Percentiles rank a stretch among this genome's conserved stretches.
Conservation (phyloP, 371 early-diverging fungal genomes). For the Phascolomyces articulosus region DNA sequence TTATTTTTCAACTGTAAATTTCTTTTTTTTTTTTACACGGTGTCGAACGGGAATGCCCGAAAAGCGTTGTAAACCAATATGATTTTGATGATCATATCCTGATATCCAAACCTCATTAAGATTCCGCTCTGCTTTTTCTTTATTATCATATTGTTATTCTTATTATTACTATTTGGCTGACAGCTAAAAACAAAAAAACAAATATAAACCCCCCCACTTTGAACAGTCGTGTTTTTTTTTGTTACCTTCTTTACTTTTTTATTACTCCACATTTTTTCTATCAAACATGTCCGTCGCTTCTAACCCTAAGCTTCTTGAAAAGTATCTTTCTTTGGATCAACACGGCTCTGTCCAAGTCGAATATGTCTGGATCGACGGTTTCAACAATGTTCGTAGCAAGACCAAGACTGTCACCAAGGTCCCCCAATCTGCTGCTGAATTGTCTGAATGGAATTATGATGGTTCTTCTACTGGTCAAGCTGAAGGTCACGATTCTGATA, state of each 20-base stretch:
- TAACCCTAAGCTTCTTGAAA: slow-evolving; percentile 35
- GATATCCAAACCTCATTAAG: slow-evolving; percentile 4
- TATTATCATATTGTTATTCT: no score
- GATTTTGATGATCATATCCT: slow-evolving; percentile 7
- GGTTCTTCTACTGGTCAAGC: slow-evolving; percentile 58
- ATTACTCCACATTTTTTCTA: not conserved
- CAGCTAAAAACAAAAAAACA: slow-evolving; percentile 6
- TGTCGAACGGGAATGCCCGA: slow-evolving; percentile 7
- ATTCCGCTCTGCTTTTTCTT: not conserved
- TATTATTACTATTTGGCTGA: no score
- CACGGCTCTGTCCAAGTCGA: slow-evolving; percentile 44
- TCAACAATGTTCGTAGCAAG: slow-evolving; percentile 36
- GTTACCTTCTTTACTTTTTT: not conserved
- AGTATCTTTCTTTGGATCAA: slow-evolving; percentile 49
- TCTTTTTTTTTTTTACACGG: slow-evolving; percentile 6
- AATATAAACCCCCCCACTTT: not conserved
- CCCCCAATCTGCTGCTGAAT: slow-evolving; percentile 38
- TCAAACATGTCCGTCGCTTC: slow-evolving; percentile 24
- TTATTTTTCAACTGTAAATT: not conserved
- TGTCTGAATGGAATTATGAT: slow-evolving; percentile 58
- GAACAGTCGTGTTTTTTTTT: not conserved
- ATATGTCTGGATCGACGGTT: slow-evolving; percentile 58
- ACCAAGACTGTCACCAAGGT: slow-evolving; percentile 43
- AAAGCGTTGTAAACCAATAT: not conserved
- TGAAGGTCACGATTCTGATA: slow-evolving; percentile 28